phyloP scores from a whole-genome alignment of 495 filamentous ascomycete genomes.

The Opeltia flavorubescens region DNA sequence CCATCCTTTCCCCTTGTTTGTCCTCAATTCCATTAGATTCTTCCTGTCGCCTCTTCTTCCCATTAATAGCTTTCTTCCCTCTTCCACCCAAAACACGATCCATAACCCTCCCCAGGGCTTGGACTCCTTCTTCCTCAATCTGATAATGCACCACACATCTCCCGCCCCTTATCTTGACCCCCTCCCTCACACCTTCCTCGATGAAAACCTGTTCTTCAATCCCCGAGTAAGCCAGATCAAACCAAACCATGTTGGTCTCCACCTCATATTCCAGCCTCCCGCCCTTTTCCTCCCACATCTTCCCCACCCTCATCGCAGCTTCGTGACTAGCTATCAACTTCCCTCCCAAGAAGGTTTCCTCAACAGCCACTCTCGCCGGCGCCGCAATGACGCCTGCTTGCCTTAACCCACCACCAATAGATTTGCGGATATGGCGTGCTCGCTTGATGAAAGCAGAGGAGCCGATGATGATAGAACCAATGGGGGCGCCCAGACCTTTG shows the following conservation, averaged over 20 bases:
- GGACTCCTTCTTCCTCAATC: constrained; percentile 11
- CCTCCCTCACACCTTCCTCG: constrained; percentile 11
- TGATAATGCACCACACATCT: constrained; percentile 17
- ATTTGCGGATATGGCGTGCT: constrained; percentile 69
- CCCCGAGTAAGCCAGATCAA: constrained; percentile 48
- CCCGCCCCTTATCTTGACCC: constrained; percentile 12
- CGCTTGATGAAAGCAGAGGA: constrained; percentile 49
- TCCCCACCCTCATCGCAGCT: constrained; percentile 48
- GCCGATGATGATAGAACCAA: constrained; percentile 70
- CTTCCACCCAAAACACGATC: constrained; percentile 7
- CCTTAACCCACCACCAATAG: constrained; percentile 68
- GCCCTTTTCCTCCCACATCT: constrained; percentile 44
- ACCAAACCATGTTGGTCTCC: constrained; percentile 92
- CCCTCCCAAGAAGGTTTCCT: constrained; percentile 55
- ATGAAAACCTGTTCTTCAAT: too few species aligned
- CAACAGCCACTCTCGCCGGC: constrained; percentile 31
- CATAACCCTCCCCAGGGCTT: constrained; percentile 14
- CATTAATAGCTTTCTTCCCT: too few species aligned
- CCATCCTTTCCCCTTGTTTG: not conserved
- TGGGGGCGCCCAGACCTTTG: constrained; percentile 80
- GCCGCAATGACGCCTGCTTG: constrained; percentile 44
- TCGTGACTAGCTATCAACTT: constrained; percentile 45
- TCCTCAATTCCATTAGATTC: not conserved
- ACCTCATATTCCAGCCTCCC: constrained; percentile 29
- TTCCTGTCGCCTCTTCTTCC: not conserved